Conservation (phyloP, 2,329 filamentous ascomycete genomes). For the Cladosporium sp. region DNA sequence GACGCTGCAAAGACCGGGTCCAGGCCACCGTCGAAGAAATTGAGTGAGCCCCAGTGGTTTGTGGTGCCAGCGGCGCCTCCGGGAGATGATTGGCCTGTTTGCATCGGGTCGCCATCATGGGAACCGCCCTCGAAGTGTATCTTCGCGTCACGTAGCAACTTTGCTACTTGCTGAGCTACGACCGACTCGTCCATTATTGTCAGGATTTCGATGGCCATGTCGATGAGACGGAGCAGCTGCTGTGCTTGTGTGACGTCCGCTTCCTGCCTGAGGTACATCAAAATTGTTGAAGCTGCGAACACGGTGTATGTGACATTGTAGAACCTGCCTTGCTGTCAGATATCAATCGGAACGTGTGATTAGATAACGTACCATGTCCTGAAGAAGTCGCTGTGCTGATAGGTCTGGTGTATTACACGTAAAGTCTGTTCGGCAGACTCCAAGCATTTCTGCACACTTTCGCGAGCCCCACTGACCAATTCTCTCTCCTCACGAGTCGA, state of each 20-base stretch:
- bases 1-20: background rate
- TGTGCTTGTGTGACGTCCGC: background rate
- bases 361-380: background rate
- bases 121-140: background rate
- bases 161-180: background rate
- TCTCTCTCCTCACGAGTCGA: background rate
- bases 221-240: background rate
- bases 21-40: slow-evolving; percentile 1
- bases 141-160: background rate
- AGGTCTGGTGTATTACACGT: background rate
- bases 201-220: background rate
- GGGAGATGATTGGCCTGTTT: background rate
- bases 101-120: background rate
- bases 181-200: background rate
- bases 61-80: background rate
- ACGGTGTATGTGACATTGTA: slow-evolving; percentile 4
- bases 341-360: too few relatives aligned
- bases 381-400: background rate
- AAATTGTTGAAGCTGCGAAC: background rate
- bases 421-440: background rate
- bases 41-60: background rate
- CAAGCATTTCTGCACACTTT: background rate
- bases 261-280: background rate
- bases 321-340: background rate
- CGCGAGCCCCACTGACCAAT: background rate